Conservation (phyloP, 495 filamentous ascomycete genomes). For the Podospora pseudopauciseta region DNA sequence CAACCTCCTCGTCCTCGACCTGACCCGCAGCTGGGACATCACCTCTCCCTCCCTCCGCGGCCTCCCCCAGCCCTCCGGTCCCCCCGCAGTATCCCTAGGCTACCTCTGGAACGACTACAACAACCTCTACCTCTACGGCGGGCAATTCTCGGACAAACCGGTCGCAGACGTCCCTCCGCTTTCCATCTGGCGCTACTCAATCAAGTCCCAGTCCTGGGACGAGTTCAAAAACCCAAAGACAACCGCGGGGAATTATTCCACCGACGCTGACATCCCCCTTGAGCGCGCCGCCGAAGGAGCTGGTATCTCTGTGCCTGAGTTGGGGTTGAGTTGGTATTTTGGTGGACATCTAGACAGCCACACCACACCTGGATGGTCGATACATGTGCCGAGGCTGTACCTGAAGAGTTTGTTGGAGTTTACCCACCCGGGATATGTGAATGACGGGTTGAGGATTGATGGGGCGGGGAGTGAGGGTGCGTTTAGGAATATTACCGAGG, state of each 20-base stretch:
- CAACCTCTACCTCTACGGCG: constrained; percentile 68
- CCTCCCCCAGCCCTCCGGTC: constrained; percentile 62
- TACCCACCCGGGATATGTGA: constrained; percentile 62
- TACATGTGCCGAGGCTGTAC: constrained; percentile 57
- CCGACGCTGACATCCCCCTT: constrained; percentile 47
- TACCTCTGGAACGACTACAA: constrained; percentile 68
- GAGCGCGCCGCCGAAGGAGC: constrained; percentile 69
- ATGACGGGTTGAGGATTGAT: constrained; percentile 48
- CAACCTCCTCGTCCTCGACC: constrained; percentile 62
- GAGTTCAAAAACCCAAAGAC: constrained; percentile 55
- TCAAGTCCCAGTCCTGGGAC: constrained; percentile 55
- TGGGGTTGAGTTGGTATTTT: constrained; percentile 71
- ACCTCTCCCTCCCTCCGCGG: constrained; percentile 55
- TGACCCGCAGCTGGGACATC: constrained; percentile 66
- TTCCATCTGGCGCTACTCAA: constrained; percentile 65
- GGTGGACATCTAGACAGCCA: constrained; percentile 66
- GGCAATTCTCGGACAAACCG: constrained; percentile 62
- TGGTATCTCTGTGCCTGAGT: constrained; percentile 60
- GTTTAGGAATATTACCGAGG: constrained; percentile 69
- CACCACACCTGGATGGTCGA: constrained; percentile 68
- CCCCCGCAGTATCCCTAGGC: constrained; percentile 65
- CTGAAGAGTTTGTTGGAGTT: constrained; percentile 72
- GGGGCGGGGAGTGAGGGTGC: constrained; percentile 53
- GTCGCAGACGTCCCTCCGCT: constrained; percentile 47
- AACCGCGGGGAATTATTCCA: constrained; percentile 55